These are phyloP conservation scores for Amanita phalloides DNA, from an alignment of 768 basidiomycete species.

Conservation along the genomic window DNA sequence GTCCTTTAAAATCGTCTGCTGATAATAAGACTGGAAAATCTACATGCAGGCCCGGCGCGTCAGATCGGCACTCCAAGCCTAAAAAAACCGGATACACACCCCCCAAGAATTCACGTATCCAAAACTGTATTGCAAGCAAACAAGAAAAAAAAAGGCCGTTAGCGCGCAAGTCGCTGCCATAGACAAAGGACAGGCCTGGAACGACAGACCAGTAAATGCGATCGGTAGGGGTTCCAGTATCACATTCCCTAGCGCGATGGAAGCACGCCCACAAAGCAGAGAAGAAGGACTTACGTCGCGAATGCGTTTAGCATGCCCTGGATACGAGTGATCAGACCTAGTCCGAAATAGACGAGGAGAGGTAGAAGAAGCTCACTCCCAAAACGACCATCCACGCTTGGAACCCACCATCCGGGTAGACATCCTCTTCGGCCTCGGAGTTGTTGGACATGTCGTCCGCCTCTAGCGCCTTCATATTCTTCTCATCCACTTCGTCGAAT, in stretches of 20 bases:
- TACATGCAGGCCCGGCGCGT: constrained; percentile 12
- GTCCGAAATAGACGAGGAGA: neutral
- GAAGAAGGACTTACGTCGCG: constrained; percentile 24
- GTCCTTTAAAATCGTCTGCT: constrained; percentile 35
- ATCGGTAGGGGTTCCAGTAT: too few relatives aligned
- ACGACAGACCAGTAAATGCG: too few relatives aligned
- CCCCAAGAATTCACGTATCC: constrained; percentile 73
- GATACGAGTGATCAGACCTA: neutral
- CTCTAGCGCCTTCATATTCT: neutral
- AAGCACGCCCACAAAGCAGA: neutral
- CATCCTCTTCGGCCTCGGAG: neutral
- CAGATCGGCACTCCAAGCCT: neutral
- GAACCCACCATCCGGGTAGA: constrained; percentile 32
- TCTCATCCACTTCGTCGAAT: neutral
- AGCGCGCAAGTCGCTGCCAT: neutral
- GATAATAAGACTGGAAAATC: constrained; percentile 70
- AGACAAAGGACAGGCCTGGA: neutral
- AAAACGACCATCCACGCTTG: constrained; percentile 33
- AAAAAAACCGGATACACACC: constrained; percentile 25
- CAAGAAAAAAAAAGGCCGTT: too few relatives aligned
- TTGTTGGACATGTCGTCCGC: neutral
- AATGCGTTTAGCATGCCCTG: constrained; percentile 38
- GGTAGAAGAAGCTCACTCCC: constrained; percentile 23
- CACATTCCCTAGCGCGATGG: too few relatives aligned
- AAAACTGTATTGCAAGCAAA: constrained; percentile 24